Evolutionary conservation across 78 protist genomes (phyloP), one percentile per base, ranked within the genome.

Genomic region (Bodo saltans): DNA sequence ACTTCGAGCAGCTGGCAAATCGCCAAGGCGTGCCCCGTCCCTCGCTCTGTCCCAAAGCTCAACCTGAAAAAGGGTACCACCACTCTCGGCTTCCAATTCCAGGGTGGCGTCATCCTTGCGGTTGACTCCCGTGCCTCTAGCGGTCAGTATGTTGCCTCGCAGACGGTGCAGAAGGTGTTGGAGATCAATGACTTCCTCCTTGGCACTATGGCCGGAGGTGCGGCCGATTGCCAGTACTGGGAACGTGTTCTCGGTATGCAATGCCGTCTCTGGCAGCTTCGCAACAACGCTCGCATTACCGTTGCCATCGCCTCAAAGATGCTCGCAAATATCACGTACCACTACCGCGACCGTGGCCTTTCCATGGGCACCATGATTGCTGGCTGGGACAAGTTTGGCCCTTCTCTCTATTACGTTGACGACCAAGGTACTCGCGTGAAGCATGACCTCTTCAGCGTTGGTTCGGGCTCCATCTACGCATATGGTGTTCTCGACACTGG

Each of bases 161-260:
- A 90, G 74, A 92, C 96, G 0, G 99, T 97, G 41, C 92, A 96
- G 87, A 98, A 99, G 92, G 98, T 98, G 30, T 92, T 99, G 71
- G 97, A 95, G 85, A 98, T 99, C 86, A 96, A 92, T 74, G 96
- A 95, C 37, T 93, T 87, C 83, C 86, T 99, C n/a, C 89, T 99
- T 25, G 99, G 99, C 29, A 99, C 99, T 33, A 98, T 99, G 99
- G 99, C 99, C 42, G 99, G 99, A 32, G 99, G 99, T 34, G 99
- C 99, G 0, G 99, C 99, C 0, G 99, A 99, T 85, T 99, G 99
- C 84, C 68, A 84, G 38, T 99, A 78, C 87, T 99, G 98, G 99
- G 97, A 98, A 86, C 83, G 99, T 21, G 87, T 92, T 2, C 90
- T 98, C 11, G 98, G 98, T 39, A 72, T 71, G 74, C 90, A 89